Evolutionary conservation across 164 flowering plant genomes (phyloP), one percentile per base, ranked within the genome.

Genomic region (Vitis rupestris): DNA sequence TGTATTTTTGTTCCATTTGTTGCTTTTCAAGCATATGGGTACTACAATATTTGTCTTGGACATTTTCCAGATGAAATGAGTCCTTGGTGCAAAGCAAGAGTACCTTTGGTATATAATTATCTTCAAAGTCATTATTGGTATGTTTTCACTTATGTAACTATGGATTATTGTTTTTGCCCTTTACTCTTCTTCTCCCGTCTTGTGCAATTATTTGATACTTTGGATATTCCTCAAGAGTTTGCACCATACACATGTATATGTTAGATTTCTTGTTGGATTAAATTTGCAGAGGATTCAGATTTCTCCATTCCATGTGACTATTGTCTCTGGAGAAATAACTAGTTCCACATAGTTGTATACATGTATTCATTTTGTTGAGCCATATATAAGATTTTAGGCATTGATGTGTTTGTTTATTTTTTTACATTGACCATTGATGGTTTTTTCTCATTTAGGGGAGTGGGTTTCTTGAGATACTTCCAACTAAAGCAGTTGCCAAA

Each of bases 121-220:
- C 82, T 95, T 69, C 99, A 95, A 79, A 82, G 90, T 72, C 92
- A 85, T 79, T 95, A 95, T 67, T 95, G 99, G 98, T 95, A 87
- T 62, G 84, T 76, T 53, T 59, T n/a, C 72, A 50, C 64, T 30
- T 68, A 14, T 52, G 54, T 31, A 48, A 13, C 10, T 19, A 0
- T 51, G 54, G 2, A 2, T 30, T 66, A 16, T 57, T 53, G 59
- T 54, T 54, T 60, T 73, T 47, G 12, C 44, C 44, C 29, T 49
- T 52, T 49, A 8, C 51, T 47, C 9, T 52, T 0, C 31, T 12
- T 52, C 19, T 65, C 27, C 44, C 0, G 44, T 37, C 44, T 37
- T 37, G 44, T 37, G 44, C 44, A 37, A 37, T 37, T 37, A 37
- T 37, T 23, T 37, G 44, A 37, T 37, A 37, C 44, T 37, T 37